These are phyloP conservation scores for Cetradonia linearis DNA, from an alignment of 495 filamentous ascomycete species.

Conservation along the genomic window DNA sequence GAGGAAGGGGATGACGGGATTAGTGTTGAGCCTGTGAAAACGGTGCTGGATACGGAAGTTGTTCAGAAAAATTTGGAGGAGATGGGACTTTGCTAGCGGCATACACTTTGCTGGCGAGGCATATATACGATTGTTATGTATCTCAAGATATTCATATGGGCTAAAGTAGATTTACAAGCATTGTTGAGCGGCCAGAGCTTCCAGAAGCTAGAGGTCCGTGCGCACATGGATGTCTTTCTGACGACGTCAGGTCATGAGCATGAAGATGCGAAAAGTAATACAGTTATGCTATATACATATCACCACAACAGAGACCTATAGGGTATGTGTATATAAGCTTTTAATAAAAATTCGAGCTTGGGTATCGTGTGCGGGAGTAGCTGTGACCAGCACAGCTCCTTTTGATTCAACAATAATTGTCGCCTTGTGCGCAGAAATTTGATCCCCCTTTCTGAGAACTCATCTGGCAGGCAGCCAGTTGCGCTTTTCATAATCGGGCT, in stretches of 20 bases:
- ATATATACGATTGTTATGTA: not conserved
- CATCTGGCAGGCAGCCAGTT: not conserved
- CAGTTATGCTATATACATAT: not conserved
- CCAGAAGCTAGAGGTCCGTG: constrained; percentile 1
- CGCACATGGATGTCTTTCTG: not conserved
- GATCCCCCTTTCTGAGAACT: too few relatives aligned
- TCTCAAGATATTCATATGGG: not conserved
- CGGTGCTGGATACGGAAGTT: constrained; percentile 12
- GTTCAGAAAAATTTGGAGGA: constrained; percentile 19
- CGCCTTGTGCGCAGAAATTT: too few relatives aligned
- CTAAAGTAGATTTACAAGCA: not conserved
- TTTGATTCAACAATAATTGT: too few relatives aligned
- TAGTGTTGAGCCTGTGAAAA: constrained; percentile 8
- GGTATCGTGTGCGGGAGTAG: too few relatives aligned
- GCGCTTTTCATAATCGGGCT: not conserved
- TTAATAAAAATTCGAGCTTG: not conserved
- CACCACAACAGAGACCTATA: not conserved
- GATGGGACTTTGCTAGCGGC: constrained; percentile 12
- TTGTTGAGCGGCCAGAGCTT: not conserved
- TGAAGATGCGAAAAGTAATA: not conserved
- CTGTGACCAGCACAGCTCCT: too few relatives aligned
- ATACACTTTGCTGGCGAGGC: not conserved
- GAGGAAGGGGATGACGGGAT: constrained; percentile 14
- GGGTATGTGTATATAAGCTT: not conserved
- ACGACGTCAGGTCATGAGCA: not conserved